Evolutionary conservation across 768 basidiomycete species (phyloP).

Genomic region (Termitomyces bulborhizus): DNA sequence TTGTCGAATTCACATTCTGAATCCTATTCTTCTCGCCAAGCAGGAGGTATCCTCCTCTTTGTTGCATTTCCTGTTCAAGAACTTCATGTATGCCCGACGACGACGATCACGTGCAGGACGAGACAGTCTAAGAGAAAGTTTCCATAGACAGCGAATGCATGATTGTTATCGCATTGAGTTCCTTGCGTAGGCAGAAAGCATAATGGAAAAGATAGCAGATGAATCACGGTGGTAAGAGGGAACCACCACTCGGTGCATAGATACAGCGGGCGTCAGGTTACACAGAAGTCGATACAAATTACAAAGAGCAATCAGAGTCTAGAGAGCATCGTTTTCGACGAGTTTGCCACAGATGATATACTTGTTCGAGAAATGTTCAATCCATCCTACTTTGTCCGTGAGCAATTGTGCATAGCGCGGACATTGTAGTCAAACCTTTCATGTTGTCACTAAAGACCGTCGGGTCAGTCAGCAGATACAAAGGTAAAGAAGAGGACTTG

Average conservation of each 20-base stretch:
- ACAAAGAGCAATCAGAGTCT: slow-evolving; percentile 9
- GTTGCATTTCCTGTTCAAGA: no score
- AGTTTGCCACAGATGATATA: slow-evolving; percentile 88
- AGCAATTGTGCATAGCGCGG: not conserved
- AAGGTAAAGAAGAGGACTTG: not conserved
- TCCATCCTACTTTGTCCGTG: slow-evolving; percentile 58
- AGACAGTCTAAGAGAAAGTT: no score
- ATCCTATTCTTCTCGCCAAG: no score
- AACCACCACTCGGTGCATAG: not conserved
- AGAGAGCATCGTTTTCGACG: slow-evolving; percentile 68
- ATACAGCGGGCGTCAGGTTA: not conserved
- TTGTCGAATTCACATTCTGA: no score
- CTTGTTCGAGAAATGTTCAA: slow-evolving; percentile 89
- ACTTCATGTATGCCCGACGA: no score
- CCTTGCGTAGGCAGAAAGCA: not conserved
- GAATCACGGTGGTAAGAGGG: not conserved
- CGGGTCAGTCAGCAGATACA: slow-evolving; percentile 2
- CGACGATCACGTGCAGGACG: no score
- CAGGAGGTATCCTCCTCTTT: no score
- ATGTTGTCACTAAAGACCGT: slow-evolving; percentile 72
- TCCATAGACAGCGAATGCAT: no score
- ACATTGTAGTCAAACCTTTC: slow-evolving; percentile 49
- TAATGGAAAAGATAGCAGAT: not conserved
- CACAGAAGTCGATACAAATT: not conserved
- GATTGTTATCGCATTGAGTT: no score